Evolutionary conservation across 176 grass and related monocot species (phyloP).

Genomic region (Thinopyrum elongatum): DNA sequence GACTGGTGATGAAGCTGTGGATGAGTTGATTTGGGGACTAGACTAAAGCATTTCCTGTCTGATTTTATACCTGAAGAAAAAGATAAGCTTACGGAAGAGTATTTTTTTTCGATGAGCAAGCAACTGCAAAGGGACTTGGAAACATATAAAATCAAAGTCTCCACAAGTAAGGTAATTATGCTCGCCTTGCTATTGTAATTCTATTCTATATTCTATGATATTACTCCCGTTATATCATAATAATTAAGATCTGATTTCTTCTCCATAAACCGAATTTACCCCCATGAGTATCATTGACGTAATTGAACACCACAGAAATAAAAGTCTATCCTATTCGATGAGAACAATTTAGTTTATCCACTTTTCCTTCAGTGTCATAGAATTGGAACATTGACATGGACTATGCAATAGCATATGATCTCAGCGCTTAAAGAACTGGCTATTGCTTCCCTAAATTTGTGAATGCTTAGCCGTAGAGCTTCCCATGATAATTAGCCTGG

Average conservation of each 20-base stretch:
- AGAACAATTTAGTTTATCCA: neutral
- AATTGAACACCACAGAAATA: neutral
- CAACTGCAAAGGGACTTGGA: neutral
- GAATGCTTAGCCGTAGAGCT: neutral
- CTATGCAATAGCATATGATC: neutral
- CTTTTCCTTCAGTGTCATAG: neutral
- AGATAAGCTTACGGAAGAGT: neutral
- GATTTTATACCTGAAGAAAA: neutral
- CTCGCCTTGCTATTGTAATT: neutral
- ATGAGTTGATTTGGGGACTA: constrained; percentile 4
- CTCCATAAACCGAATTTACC: neutral
- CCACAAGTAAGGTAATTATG: neutral
- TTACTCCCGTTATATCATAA: neutral
- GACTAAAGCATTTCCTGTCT: neutral
- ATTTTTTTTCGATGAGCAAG: neutral
- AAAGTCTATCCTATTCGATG: neutral
- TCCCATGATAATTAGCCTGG: too few relatives aligned
- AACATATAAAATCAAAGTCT: neutral
- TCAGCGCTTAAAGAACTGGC: neutral
- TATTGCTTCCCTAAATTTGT: neutral
- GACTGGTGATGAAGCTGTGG: neutral
- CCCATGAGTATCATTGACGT: neutral
- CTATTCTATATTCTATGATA: neutral
- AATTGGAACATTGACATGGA: neutral
- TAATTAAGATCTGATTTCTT: neutral